A percentile compares a stretch with the other conserved stretches of the same genome.
These are phyloP conservation scores for Paspalum vaginatum DNA, from an alignment of 176 grass and related monocot genomes.

Conservation along the genomic window DNA sequence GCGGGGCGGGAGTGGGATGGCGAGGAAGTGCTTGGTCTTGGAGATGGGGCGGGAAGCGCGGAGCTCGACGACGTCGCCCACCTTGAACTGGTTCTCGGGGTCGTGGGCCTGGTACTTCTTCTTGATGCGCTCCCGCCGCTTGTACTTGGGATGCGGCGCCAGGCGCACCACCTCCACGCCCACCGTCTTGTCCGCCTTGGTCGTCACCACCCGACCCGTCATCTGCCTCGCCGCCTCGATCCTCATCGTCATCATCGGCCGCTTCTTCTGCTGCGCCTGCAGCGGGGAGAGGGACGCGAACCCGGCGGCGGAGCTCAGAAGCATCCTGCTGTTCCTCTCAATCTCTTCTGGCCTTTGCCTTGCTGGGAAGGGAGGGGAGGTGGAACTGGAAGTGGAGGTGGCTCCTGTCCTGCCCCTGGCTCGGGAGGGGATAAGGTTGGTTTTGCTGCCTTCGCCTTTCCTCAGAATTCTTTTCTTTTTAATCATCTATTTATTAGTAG, in stretches of 20 bases:
- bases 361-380: too few relatives aligned
- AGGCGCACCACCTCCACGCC: conserved; percentile 75
- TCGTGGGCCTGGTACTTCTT: conserved; percentile 98
- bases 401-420: too few relatives aligned
- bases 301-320: too few relatives aligned
- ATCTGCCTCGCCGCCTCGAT: conserved; percentile 66
- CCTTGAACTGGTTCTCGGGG: conserved; percentile 88
- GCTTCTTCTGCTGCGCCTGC: too few relatives aligned
- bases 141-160: conserved; percentile 73
- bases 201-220: conserved; percentile 75
- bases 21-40: conserved; percentile 94
- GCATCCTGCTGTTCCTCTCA: too few relatives aligned
- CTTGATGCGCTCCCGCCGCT: conserved; percentile 70
- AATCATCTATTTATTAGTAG: too few relatives aligned
- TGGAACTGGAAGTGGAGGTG: too few relatives aligned
- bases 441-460: too few relatives aligned
- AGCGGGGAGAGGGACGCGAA: too few relatives aligned
- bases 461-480: too few relatives aligned
- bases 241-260: conserved; percentile 1
- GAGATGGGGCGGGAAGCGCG: conserved; percentile 82
- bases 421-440: too few relatives aligned
- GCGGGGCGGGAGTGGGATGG: conserved; percentile 57
- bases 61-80: conserved; percentile 89
- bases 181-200: conserved; percentile 91
- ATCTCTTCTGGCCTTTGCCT: too few relatives aligned